phyloP scores from a whole-genome alignment of 202 grass and related monocot genomes.

The Alloteropsis angusta region DNA sequence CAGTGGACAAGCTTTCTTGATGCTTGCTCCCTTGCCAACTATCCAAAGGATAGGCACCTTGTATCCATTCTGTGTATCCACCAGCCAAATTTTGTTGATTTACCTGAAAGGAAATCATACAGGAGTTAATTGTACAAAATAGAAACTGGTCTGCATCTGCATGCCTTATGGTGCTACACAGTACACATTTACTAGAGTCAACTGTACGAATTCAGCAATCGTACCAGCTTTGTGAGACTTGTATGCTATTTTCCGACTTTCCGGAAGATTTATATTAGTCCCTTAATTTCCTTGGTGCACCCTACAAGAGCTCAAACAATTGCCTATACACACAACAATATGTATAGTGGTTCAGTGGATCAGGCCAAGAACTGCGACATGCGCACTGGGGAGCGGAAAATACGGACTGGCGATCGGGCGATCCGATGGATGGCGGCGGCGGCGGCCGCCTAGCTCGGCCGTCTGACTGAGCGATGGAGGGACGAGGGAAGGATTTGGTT shows the following conservation, averaged over 20 bases:
- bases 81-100: constrained; percentile 52
- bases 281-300: neutral
- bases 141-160: constrained; percentile 9
- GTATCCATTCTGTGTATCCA: constrained; percentile 57
- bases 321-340: no score
- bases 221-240: neutral
- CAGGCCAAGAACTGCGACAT: no score
- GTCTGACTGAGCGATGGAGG: no score
- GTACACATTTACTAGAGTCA: neutral
- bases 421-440: no score
- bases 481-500: no score
- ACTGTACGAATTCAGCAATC: neutral
- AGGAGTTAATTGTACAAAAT: constrained; percentile 30
- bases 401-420: no score
- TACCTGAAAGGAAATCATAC: constrained; percentile 43
- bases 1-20: constrained; percentile 41
- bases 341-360: neutral
- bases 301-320: neutral
- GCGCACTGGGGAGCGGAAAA: no score
- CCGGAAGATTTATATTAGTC: neutral
- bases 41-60: constrained; percentile 74
- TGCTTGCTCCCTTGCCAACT: constrained; percentile 38
- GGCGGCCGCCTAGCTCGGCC: no score
- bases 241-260: neutral
- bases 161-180: neutral